Base-by-base conservation (phyloP, 352 stramenopile species). In the Phytophthora cryptogea region DNA sequence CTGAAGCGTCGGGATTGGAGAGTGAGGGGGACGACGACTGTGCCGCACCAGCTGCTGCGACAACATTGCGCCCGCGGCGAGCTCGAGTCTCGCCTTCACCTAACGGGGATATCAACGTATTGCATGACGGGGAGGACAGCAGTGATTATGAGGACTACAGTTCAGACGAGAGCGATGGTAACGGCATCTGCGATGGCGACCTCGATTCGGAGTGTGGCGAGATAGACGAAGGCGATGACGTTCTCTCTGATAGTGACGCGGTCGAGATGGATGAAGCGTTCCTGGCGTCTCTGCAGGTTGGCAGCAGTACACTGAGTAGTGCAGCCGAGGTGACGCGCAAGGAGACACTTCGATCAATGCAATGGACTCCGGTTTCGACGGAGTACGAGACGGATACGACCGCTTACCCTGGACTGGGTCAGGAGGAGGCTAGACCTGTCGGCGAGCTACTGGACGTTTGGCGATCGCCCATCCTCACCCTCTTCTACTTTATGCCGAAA, bases 1-100 rank as follows among this genome's bases (percentile, higher is more conserved):
- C 53, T 4, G 41, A 52, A 16, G 53, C 40, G 8, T 59, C 50
- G 1, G 45, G 59, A 8, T 20, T 35, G n/a, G 51, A 62, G 5
- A 62, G 51, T 31, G 28, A 36, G 9, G 30, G 2, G n/a, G 56
- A 56, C 16, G 16, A 45, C 40, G 40, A 45, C 28, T 17, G 40
- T 45, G 40, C 40, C 31, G 17, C 40, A 30, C 40, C 2, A 2
- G 16, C 4, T 7, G 16, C 40, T 16, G 4, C 28, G 17, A 17
- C 17, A 3, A 23, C 20, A 23, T 23, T 23, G 20, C 17, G 5
- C 16, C n/a, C n/a, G 14, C 40, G 16, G 0, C 40, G 40, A 45
- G 30, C 6, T 13, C 17, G 17, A 4, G 30, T 31, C 16, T 17
- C 16, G 40, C 5, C 8, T 16, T 16, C 28, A 28, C 40, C 5